Conservation (phyloP, 139 green algal genomes). For the Chlorella sp. region DNA sequence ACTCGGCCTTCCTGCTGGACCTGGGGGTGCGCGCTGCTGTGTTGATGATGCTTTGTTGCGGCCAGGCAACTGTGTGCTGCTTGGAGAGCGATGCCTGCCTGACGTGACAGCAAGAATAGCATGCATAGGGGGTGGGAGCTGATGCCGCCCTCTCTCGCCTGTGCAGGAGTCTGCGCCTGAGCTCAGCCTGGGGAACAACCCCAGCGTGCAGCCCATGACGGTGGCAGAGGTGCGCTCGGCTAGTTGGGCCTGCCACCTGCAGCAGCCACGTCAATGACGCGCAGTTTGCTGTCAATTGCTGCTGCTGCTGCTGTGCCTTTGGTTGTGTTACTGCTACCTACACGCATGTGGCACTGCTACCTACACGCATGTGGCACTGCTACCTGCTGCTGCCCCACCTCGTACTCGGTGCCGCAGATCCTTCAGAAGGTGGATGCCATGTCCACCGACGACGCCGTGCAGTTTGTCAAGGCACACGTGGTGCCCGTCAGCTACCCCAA, state of each 20-base stretch:
- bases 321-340: background rate
- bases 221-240: background rate
- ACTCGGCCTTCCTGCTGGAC: conserved; percentile 4
- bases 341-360: no score
- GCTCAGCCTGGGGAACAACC: background rate
- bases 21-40: background rate
- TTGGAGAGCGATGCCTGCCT: background rate
- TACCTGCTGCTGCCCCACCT: background rate
- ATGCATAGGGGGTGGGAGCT: background rate
- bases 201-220: no score
- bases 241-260: background rate
- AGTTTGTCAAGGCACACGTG: conserved; percentile 13
- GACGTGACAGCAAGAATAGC: background rate
- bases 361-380: background rate
- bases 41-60: background rate
- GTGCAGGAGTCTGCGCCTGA: background rate
- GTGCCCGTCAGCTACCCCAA: conserved; percentile 2
- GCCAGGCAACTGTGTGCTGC: no score
- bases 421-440: background rate
- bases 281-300: background rate
- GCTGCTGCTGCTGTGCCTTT: background rate
- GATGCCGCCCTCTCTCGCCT: no score
- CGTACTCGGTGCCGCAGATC: background rate
- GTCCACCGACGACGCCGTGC: background rate
- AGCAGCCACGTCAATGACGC: background rate